A percentile compares a stretch with the other conserved stretches of the same genome.
phyloP scores from a whole-genome alignment of 805 yeast species.

The Saccharomycopsis microspora region DNA sequence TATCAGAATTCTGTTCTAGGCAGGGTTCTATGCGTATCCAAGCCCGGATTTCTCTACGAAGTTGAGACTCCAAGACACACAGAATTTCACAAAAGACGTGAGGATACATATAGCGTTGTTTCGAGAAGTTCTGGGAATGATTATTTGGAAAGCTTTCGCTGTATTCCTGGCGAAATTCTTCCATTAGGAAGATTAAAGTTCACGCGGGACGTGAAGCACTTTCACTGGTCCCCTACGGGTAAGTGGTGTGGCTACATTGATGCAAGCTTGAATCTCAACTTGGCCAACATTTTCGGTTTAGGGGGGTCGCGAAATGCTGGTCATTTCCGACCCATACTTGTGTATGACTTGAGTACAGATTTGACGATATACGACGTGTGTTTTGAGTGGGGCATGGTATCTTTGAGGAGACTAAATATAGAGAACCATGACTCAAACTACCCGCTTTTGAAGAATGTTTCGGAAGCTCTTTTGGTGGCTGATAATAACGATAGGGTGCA shows the following conservation, averaged over 20 bases:
- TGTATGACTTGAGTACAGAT: neutral
- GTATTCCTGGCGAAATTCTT: neutral
- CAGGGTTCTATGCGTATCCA: neutral
- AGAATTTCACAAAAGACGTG: neutral
- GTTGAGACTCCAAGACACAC: neutral
- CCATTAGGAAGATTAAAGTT: constrained; percentile 2
- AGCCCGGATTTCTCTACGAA: neutral
- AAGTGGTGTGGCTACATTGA: constrained; percentile 8
- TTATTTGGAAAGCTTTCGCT: constrained; percentile 1
- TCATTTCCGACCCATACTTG: neutral
- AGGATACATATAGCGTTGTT: neutral
- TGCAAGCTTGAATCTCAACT: neutral
- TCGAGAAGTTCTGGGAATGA: constrained; percentile 3
- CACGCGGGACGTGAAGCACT: neutral
- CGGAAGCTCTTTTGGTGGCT: constrained; percentile 10
- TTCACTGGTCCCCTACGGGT: constrained; percentile 10
- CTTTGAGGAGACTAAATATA: neutral
- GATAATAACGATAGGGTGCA: constrained; percentile 7
- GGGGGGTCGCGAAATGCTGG: neutral
- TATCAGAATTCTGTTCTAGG: too few relatives aligned
- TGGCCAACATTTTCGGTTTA: constrained; percentile 8
- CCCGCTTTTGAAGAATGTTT: constrained; percentile 1
- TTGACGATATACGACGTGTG: neutral
- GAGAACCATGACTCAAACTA: constrained; percentile 6
- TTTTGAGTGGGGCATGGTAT: neutral